Percentiles rank a stretch among this genome's conserved stretches.
These are phyloP conservation scores for Gymnopilus dilepis DNA, from an alignment of 768 basidiomycete genomes.

Conservation along the genomic window DNA sequence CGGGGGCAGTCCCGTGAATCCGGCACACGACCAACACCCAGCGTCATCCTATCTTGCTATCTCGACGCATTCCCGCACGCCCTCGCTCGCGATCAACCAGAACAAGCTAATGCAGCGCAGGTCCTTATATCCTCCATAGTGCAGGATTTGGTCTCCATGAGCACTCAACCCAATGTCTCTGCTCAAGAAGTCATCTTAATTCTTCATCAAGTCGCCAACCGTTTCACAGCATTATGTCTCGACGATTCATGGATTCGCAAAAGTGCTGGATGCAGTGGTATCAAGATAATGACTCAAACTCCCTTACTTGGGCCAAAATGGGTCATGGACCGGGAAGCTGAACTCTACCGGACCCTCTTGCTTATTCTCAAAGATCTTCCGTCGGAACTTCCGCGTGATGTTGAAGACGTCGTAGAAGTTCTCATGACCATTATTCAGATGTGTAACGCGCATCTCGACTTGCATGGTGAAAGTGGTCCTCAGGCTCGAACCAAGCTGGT, in stretches of 20 bases:
- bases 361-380: slow-evolving; percentile 96
- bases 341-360: slow-evolving; percentile 87
- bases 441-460: slow-evolving; percentile 56
- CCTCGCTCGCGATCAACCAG: slow-evolving; percentile 66
- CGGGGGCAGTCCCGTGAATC: slow-evolving; percentile 59
- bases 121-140: slow-evolving; percentile 67
- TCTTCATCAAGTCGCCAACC: slow-evolving; percentile 81
- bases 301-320: slow-evolving; percentile 76
- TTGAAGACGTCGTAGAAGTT: slow-evolving; percentile 80
- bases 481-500: slow-evolving; percentile 60
- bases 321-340: slow-evolving; percentile 86
- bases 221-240: slow-evolving; percentile 85
- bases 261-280: slow-evolving; percentile 86
- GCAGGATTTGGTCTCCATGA: slow-evolving; percentile 66
- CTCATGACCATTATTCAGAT: slow-evolving; percentile 69
- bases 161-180: slow-evolving; percentile 48
- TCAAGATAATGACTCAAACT: slow-evolving; percentile 77
- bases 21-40: slow-evolving; percentile 57
- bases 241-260: slow-evolving; percentile 92
- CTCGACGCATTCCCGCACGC: slow-evolving; percentile 84
- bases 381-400: slow-evolving; percentile 82
- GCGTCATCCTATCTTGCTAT: slow-evolving; percentile 65
- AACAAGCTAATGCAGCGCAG: slow-evolving; percentile 65
- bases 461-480: slow-evolving; percentile 46
- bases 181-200: slow-evolving; percentile 66